Evolutionary conservation across 257 asterid genomes (phyloP).

Genomic region (Datura wrightii): DNA sequence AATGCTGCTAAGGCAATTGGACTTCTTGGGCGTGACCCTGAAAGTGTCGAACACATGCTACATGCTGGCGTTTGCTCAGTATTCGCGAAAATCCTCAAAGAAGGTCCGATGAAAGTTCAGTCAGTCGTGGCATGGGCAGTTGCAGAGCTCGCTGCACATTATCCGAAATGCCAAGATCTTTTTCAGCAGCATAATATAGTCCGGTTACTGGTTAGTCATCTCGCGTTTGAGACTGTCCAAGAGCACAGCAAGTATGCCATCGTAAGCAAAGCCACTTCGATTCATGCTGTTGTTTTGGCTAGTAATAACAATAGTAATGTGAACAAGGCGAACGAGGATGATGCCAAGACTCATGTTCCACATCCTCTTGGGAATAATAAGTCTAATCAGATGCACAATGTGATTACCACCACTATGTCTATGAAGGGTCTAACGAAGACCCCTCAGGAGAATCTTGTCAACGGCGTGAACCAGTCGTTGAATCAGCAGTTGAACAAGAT

Average conservation of each 20-base stretch:
- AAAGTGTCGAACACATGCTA: constrained; percentile 69
- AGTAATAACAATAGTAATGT: constrained; percentile 39
- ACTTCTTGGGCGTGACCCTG: constrained; percentile 69
- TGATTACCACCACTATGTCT: constrained; percentile 37
- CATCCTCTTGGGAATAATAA: constrained; percentile 38
- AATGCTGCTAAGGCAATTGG: constrained; percentile 73
- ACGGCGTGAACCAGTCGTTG: background rate
- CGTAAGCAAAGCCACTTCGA: constrained; percentile 67
- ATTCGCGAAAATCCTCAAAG: constrained; percentile 69
- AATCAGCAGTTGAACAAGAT: background rate
- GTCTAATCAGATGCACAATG: constrained; percentile 34
- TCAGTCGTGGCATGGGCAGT: constrained; percentile 80
- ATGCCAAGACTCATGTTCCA: background rate
- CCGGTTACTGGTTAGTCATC: constrained; percentile 63
- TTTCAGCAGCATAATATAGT: constrained; percentile 68
- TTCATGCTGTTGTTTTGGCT: constrained; percentile 72
- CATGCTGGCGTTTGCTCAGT: constrained; percentile 69
- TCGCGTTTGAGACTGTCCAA: constrained; percentile 70
- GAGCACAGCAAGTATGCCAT: constrained; percentile 74
- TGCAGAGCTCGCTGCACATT: constrained; percentile 61
- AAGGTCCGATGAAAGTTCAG: constrained; percentile 73
- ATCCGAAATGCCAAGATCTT: constrained; percentile 67
- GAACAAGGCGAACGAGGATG: constrained; percentile 33
- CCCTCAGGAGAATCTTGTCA: constrained; percentile 24
- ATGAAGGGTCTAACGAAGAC: constrained; percentile 23